These are phyloP conservation scores for Podospora pseudocomata DNA, from an alignment of 495 filamentous ascomycete species.

Conservation along the genomic window DNA sequence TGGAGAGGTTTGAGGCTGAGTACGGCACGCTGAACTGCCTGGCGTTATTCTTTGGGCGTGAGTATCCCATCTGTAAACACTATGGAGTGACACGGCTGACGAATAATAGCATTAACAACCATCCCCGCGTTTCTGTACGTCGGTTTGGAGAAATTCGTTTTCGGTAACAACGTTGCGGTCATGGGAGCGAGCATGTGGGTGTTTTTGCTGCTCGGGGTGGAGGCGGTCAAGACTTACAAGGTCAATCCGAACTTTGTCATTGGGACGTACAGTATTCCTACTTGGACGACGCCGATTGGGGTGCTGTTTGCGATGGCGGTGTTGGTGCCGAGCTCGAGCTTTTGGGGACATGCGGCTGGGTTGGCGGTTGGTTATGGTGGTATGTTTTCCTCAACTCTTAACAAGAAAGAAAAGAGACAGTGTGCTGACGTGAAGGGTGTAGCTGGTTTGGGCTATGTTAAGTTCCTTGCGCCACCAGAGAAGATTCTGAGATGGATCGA, in stretches of 20 bases:
- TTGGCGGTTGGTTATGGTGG: constrained; percentile 79
- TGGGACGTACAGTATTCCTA: constrained; percentile 74
- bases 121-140: constrained; percentile 72
- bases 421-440: constrained; percentile 12
- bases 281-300: constrained; percentile 83
- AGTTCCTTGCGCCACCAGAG: constrained; percentile 79
- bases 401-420: not conserved
- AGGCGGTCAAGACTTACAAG: constrained; percentile 74
- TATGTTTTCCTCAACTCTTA: constrained; percentile 41
- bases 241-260: constrained; percentile 72
- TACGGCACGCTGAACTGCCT: constrained; percentile 83
- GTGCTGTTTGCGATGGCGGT: constrained; percentile 66
- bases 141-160: constrained; percentile 62
- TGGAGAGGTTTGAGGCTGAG: constrained; percentile 92
- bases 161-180: constrained; percentile 62
- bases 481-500: constrained; percentile 78
- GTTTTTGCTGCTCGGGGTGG: constrained; percentile 78
- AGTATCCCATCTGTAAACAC: constrained; percentile 36
- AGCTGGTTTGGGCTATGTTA: constrained; percentile 83
- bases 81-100: constrained; percentile 1
- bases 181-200: constrained; percentile 86
- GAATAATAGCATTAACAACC: constrained; percentile 66
- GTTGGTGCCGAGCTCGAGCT: constrained; percentile 72
- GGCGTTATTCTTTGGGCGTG: constrained; percentile 84
- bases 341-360: constrained; percentile 82